Base-by-base conservation (phyloP, 257 asterid species). In the Cruciata laevipes region DNA sequence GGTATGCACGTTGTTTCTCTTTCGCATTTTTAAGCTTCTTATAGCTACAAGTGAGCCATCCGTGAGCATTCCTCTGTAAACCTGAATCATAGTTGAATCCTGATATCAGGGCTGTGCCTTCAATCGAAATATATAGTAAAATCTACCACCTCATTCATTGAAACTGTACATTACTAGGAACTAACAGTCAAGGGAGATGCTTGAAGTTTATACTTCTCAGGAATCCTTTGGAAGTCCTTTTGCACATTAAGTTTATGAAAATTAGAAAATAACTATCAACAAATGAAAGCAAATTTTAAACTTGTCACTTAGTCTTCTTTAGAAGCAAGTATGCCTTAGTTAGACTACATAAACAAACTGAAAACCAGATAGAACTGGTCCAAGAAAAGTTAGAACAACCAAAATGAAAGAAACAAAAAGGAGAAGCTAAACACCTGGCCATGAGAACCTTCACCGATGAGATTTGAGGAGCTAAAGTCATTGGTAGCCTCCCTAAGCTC, bases 401-500 rank as follows among this genome's bases (percentile, higher is more conserved):
- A 23, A 38, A 14, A 42, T 13, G 25, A 53, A 53, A 53, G 5
- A 7, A 67, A n/a, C 13, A 31, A 21, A 67, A 51, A 23, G 7
- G 52, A 53, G 59, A 59, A 21, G 37, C 3, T 7, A 24, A 65
- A 44, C 42, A 91, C 98, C 94, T 89, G 89, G 27, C 89, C 91
- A 67, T 70, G 71, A 65, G 91, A 81, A 17, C 89, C 87, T 77
- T 82, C 86, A 7, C 87, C 88, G 6, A 87, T 85, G 61, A 85
- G 80, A 74, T 79, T 81, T 51, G 71, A 57, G 8, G 67, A 55
- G 65, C 76, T 78, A 70, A 91, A 91, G 83, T 91, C 87, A 70
- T 79, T 67, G 8, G 98, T 84, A 24, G 97, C 98, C 83, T 89
- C 97, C 80, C 77, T 85, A 38, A 91, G 87, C 76, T 91, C 95